Evolutionary conservation across 768 basidiomycete genomes (phyloP), one percentile per base, ranked within the genome.

Genomic region (Kwoniella dendrophila): DNA sequence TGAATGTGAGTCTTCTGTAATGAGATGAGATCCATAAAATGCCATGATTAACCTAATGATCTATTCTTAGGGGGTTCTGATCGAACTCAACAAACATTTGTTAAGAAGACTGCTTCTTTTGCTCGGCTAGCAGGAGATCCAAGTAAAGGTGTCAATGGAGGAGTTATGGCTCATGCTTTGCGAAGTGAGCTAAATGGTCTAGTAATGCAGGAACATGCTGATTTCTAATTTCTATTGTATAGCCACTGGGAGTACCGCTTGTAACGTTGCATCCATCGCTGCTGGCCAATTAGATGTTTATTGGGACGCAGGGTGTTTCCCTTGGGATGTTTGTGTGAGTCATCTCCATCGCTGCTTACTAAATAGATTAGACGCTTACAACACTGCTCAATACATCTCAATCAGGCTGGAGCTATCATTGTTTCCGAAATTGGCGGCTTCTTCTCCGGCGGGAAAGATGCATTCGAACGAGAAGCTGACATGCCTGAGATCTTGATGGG

Each of bases 221-320:
- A n/a, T 22, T 20, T 34, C 22, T 40, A 4, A 24, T 32, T 2
- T n/a, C n/a, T n/a, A n/a, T n/a, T n/a, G n/a, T n/a, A 4, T 36
- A 57, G 58, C 32, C 27, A 50, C 56, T 14, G 66, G 63, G 38
- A 54, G 55, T 50, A 59, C 63, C 4, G 62, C 45, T 3, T 66
- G 62, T 54, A 66, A 62, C 24, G 48, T 69, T 18, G 84, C 85
- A 2, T 82, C 62, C 24, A 53, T 69, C 20, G 84, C 85, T 2
- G 82, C 90, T 73, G 94, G 94, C 22, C 87, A 87, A n/a, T 74
- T 92, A 49, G 93, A 95, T 71, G 71, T 93, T 53, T 95, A 92
- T 70, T 93, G 91, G 92, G 90, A 66, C 86, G 85, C 74, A 85
- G 85, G 85, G 54, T 74, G 72, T 83, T 69, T 70, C 82, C 71